Evolutionary conservation across 1,139 yeast species (phyloP).

Genomic region (Suhomyces coccinellae): DNA sequence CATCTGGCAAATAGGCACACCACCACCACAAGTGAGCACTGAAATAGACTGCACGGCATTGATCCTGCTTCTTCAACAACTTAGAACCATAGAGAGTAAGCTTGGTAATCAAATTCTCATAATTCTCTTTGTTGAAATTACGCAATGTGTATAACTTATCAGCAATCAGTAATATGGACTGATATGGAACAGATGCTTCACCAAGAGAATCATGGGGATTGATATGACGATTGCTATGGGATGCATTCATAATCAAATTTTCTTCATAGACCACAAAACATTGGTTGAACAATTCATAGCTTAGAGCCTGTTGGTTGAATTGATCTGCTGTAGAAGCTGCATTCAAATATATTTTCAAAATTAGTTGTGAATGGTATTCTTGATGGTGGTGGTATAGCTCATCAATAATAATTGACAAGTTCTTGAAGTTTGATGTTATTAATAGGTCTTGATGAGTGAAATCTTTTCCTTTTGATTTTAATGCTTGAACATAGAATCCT

Average conservation of each 20-base stretch:
- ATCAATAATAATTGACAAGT: slow-evolving; percentile 67
- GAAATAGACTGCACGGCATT: slow-evolving; percentile 83
- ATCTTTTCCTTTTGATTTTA: slow-evolving; percentile 18
- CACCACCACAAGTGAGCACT: slow-evolving; percentile 98
- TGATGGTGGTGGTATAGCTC: slow-evolving; percentile 59
- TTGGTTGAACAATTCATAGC: slow-evolving; percentile 90
- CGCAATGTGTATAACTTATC: slow-evolving; percentile 64
- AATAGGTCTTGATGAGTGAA: slow-evolving; percentile 28
- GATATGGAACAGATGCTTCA: slow-evolving; percentile 41
- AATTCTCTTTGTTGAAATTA: slow-evolving; percentile 60
- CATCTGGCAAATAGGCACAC: slow-evolving; percentile 46
- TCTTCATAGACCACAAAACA: slow-evolving; percentile 90
- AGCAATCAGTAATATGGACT: slow-evolving; percentile 48
- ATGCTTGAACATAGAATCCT: slow-evolving; percentile 29
- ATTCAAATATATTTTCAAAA: slow-evolving; percentile 52
- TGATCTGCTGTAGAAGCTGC: slow-evolving; percentile 78
- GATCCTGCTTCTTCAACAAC: slow-evolving; percentile 87
- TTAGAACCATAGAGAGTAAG: slow-evolving; percentile 87
- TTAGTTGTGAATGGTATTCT: slow-evolving; percentile 49
- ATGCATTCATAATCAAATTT: slow-evolving; percentile 35
- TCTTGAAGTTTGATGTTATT: slow-evolving; percentile 62
- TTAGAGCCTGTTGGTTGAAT: slow-evolving; percentile 50
- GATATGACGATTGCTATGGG: slow-evolving; percentile 18
- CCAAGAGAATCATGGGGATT: slow-evolving; percentile 41
- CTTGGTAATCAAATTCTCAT: slow-evolving; percentile 79